These are phyloP conservation scores for Colletotrichum acutatum DNA, from an alignment of 2,329 filamentous ascomycete species.

Conservation along the genomic window DNA sequence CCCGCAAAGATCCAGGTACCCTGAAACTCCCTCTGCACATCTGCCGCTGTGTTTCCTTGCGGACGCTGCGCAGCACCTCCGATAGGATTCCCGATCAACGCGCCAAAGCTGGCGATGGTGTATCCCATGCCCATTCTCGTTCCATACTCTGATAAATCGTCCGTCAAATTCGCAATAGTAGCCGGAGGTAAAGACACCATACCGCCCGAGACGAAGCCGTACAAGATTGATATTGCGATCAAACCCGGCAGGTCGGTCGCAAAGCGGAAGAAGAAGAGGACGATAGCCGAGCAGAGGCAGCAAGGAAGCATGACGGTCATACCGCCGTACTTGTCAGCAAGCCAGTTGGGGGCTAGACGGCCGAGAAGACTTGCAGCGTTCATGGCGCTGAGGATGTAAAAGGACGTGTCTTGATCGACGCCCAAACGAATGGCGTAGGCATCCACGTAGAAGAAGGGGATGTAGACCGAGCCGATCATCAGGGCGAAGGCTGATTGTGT, in stretches of 20 bases:
- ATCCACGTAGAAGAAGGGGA: conserved; percentile 30
- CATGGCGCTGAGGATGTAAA: conserved; percentile 35
- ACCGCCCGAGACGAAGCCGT: conserved; percentile 36
- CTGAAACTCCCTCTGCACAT: conserved; percentile 25
- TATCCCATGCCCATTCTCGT: conserved; percentile 36
- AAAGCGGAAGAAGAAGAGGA: conserved; percentile 28
- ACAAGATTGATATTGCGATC: conserved; percentile 24
- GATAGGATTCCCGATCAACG: conserved; percentile 34
- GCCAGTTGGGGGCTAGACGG: conserved; percentile 35
- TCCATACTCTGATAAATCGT: conserved; percentile 26
- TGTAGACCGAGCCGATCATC: conserved; percentile 30
- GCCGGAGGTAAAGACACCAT: conserved; percentile 33
- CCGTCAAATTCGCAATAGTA: conserved; percentile 30
- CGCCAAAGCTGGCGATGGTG: conserved; percentile 28
- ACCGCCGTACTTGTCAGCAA: conserved; percentile 33
- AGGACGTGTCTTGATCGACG: conserved; percentile 19
- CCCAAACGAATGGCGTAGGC: conserved; percentile 27
- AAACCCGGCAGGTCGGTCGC: conserved; percentile 23
- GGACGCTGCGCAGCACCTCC: conserved; percentile 25
- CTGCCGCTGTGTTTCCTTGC: neutral
- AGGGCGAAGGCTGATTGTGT: conserved; percentile 10
- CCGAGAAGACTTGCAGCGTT: conserved; percentile 36
- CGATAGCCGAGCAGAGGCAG: conserved; percentile 19
- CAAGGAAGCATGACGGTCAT: conserved; percentile 31
- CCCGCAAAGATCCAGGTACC: conserved; percentile 28